A percentile compares a stretch with the other conserved stretches of the same genome.
Evolutionary conservation across 1,284 basidiomycete genomes (phyloP).

Genomic region (Rhodotorula sp.): DNA sequence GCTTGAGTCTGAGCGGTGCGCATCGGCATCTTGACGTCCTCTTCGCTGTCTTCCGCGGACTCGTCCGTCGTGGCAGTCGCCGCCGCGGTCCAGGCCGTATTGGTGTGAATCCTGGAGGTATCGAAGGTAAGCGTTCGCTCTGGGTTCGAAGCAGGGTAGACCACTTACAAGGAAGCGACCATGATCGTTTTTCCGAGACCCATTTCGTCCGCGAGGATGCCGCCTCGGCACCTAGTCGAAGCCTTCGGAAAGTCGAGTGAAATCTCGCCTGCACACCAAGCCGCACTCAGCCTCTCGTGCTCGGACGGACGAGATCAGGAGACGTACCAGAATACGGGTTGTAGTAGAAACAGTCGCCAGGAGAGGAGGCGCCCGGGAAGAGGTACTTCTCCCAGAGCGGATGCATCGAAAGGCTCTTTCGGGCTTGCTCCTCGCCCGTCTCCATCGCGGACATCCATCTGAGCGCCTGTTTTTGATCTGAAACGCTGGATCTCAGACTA

Average conservation of each 20-base stretch:
- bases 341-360: slow-evolving; percentile 67
- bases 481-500: background rate
- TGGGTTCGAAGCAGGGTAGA: background rate
- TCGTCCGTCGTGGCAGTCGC: slow-evolving; percentile 22
- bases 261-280: slow-evolving; percentile 70
- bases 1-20: background rate
- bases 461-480: slow-evolving; percentile 87
- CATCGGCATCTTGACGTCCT: background rate
- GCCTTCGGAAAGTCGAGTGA: slow-evolving; percentile 82
- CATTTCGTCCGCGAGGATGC: slow-evolving; percentile 73
- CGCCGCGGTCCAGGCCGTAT: slow-evolving; percentile 21
- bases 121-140: background rate
- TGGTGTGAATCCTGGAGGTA: slow-evolving; percentile 29
- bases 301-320: background rate
- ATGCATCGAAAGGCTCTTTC: slow-evolving; percentile 74
- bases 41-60: slow-evolving; percentile 20
- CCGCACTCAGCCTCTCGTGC: slow-evolving; percentile 1
- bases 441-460: slow-evolving; percentile 95
- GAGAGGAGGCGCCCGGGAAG: slow-evolving; percentile 10
- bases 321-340: slow-evolving; percentile 43
- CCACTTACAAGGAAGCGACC: slow-evolving; percentile 68
- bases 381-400: slow-evolving; percentile 84
- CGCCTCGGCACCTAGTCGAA: slow-evolving; percentile 75
- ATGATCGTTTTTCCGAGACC: slow-evolving; percentile 98
- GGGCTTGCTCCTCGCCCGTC: slow-evolving; percentile 65